Base-by-base conservation (phyloP, 257 asterid species). In the Apocynum venetum region DNA sequence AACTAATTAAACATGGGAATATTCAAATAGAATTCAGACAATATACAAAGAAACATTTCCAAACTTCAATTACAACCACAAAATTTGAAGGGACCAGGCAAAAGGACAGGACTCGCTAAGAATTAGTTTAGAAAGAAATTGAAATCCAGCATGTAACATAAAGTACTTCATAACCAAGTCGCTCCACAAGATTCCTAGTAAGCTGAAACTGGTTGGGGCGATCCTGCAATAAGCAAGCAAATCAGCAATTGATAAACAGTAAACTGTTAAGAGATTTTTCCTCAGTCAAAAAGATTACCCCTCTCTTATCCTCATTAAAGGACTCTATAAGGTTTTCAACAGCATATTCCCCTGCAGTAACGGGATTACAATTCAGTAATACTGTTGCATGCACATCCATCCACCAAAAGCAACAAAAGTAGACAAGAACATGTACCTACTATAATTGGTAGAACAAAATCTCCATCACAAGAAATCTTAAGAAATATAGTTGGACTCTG, bases 381-480 rank as follows among this genome's bases (percentile, higher is more conserved):
- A 69, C 12, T 31, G 71, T 53, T 8, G 35, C 51, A 44, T 14
- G n/a, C 9, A 72, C 41, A 36, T 52, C 36, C 40, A 48, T 44
- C n/a, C 46, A 41, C 44, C 3, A 49, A 40, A 78, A 20, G 17
- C 61, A 53, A 47, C 57, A 44, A 35, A 8, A 47, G 57, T 44
- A 65, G 75, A 53, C 72, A 6, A 48, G 69, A 77, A 71, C 35
- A 20, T 71, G 20, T 81, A 86, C 89, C 89, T 71, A 81, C 89
- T 76, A 72, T 63, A 72, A 86, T 77, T 4, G 89, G 89, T 8
- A 86, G 47, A 61, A 86, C 75, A 46, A 81, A 86, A 65, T 86
- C 87, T 19, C 83, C 89, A 52, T 83, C 87, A 74, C 89, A 86
- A 35, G 87, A 83, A 70, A 86, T 78, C 67, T 86, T 81, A 35